Base-by-base conservation (phyloP, 1,284 basidiomycete genomes). In the Schizophyllum amplum region DNA sequence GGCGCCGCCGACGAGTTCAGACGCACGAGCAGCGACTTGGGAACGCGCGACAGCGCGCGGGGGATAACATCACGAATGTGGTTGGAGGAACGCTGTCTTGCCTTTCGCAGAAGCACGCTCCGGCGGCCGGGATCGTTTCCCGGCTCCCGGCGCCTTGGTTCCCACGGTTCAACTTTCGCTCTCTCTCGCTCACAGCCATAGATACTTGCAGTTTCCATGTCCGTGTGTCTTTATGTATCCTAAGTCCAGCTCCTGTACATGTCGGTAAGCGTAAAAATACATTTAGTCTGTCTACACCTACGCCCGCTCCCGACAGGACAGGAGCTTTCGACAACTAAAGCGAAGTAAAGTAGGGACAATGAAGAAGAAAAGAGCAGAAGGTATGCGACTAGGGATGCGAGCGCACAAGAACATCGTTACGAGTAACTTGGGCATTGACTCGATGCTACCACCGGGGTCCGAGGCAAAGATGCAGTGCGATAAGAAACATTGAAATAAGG, bases 181-280 rank as follows among this genome's bases (percentile, higher is more conserved):
- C n/a, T n/a, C n/a, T n/a, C n/a, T n/a, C n/a, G n/a, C n/a, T n/a
- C n/a, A n/a, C n/a, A n/a, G n/a, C n/a, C n/a, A n/a, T n/a, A n/a
- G n/a, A n/a, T n/a, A n/a, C n/a, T n/a, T n/a, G n/a, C n/a, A n/a
- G n/a, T n/a, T n/a, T n/a, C n/a, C n/a, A n/a, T n/a, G n/a, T n/a
- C n/a, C n/a, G n/a, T n/a, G n/a, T n/a, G n/a, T n/a, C n/a, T 13
- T 33, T 33, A 33, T 33, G 27, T 33, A 33, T 33, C 27, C 27
- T 33, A 33, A 33, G 27, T 33, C 27, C 27, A 33, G 27, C 27
- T 33, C 27, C 27, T 33, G 27, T 33, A 33, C 27, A 33, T 6
- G 27, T 65, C 66, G 62, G 66, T 63, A 67, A 69, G 70, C 68
- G 69, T 79, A 81, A 74, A 79, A 80, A 80, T 80, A 82, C 79